These are phyloP conservation scores for Tylopilus balloui DNA, from an alignment of 768 basidiomycete genomes.

Conservation along the genomic window DNA sequence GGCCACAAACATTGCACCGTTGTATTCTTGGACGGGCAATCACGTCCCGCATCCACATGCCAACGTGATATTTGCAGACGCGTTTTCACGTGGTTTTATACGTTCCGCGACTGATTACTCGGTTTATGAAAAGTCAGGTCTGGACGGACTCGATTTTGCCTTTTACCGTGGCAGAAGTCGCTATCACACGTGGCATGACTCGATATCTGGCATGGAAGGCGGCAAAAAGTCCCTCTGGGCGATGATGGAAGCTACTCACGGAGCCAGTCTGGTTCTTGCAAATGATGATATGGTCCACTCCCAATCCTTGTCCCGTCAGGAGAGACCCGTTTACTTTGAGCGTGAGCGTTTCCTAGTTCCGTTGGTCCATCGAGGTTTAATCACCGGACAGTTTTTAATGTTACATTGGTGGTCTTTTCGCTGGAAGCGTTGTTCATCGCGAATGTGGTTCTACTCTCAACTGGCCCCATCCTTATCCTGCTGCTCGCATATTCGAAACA, in stretches of 20 bases:
- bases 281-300: constrained; percentile 35
- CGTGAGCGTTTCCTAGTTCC: constrained; percentile 38
- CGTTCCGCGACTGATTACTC: constrained; percentile 72
- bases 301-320: constrained; percentile 21
- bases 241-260: constrained; percentile 66
- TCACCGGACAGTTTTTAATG: constrained; percentile 50
- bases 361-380: not conserved
- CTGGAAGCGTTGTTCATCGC: constrained; percentile 45
- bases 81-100: constrained; percentile 59
- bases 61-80: constrained; percentile 65
- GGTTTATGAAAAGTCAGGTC: constrained; percentile 53
- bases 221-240: constrained; percentile 62
- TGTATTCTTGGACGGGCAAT: constrained; percentile 45
- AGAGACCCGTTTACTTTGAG: constrained; percentile 64
- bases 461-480: constrained; percentile 55
- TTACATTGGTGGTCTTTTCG: constrained; percentile 50
- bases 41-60: constrained; percentile 66
- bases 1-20: constrained; percentile 53
- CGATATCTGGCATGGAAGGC: constrained; percentile 54
- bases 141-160: constrained; percentile 73
- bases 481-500: constrained; percentile 39
- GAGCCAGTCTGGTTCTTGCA: constrained; percentile 52
- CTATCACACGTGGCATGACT: constrained; percentile 76
- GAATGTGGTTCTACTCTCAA: constrained; percentile 57
- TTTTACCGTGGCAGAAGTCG: constrained; percentile 71